These are phyloP conservation scores for Candida gorgasii DNA, from an alignment of 805 yeast species.

Conservation along the genomic window DNA sequence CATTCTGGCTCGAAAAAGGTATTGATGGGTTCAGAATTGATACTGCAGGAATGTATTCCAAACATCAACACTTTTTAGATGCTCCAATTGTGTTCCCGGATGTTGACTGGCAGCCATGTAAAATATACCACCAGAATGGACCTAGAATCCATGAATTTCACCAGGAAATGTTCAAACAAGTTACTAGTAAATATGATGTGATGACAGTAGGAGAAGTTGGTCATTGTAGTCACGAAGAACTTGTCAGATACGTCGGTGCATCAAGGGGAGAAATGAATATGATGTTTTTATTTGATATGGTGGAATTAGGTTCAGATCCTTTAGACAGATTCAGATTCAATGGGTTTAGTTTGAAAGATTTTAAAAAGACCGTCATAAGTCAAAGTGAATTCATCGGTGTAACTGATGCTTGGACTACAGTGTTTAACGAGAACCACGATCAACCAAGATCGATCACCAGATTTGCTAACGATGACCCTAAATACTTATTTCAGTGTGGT, in stretches of 20 bases:
- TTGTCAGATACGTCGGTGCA: conserved; percentile 44
- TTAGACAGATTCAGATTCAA: conserved; percentile 37
- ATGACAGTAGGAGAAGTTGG: conserved; percentile 64
- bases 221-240: conserved; percentile 40
- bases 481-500: conserved; percentile 38
- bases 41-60: conserved; percentile 55
- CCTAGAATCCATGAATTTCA: conserved; percentile 61
- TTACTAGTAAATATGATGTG: conserved; percentile 47
- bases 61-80: conserved; percentile 46
- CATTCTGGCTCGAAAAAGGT: conserved; percentile 57
- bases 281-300: conserved; percentile 38
- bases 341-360: conserved; percentile 38
- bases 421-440: conserved; percentile 59
- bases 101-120: conserved; percentile 42
- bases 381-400: conserved; percentile 42
- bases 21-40: conserved; percentile 63
- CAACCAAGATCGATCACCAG: conserved; percentile 58
- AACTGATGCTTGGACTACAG: conserved; percentile 59
- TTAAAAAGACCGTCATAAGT: conserved; percentile 40
- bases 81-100: conserved; percentile 50
- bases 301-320: conserved; percentile 39
- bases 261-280: conserved; percentile 37
- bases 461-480: conserved; percentile 43
- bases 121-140: conserved; percentile 41
- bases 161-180: conserved; percentile 48